A percentile compares a stretch with the other conserved stretches of the same genome.
phyloP scores from a whole-genome alignment of 352 stramenopile species.

The Globisporangium iwayamae region DNA sequence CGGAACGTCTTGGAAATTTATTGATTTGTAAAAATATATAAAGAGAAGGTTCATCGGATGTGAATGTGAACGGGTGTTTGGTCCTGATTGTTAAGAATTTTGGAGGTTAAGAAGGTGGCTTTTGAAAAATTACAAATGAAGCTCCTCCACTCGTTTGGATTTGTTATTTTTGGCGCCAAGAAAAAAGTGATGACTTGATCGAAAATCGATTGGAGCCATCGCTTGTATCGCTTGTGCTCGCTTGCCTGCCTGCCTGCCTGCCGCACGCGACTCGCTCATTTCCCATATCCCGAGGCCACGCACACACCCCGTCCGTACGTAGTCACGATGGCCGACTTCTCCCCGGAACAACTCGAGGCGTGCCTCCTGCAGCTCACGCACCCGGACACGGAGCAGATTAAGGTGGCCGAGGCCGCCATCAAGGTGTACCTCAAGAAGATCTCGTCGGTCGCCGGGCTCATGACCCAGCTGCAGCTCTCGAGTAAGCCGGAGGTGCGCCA shows the following conservation, averaged over 20 bases:
- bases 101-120: too few species aligned
- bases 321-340: constrained; percentile 68
- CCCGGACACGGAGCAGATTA: constrained; percentile 94
- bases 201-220: not conserved
- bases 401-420: constrained; percentile 90
- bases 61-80: too few species aligned
- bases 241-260: not conserved
- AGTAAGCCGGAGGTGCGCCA: constrained; percentile 84
- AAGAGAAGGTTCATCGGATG: too few species aligned
- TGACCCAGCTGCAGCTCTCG: constrained; percentile 88
- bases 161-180: not conserved
- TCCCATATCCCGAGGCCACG: constrained; percentile 18
- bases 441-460: constrained; percentile 77
- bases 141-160: too few species aligned
- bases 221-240: not conserved
- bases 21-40: too few species aligned
- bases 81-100: too few species aligned
- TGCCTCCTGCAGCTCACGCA: constrained; percentile 90
- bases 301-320: constrained; percentile 5
- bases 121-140: too few species aligned
- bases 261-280: constrained; percentile 13
- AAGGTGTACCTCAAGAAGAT: constrained; percentile 94
- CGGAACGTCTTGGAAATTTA: too few species aligned
- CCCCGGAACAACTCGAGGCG: constrained; percentile 79
- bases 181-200: not conserved